Evolutionary conservation across 257 asterid species (phyloP).

Genomic region (Solanum arcanum): DNA sequence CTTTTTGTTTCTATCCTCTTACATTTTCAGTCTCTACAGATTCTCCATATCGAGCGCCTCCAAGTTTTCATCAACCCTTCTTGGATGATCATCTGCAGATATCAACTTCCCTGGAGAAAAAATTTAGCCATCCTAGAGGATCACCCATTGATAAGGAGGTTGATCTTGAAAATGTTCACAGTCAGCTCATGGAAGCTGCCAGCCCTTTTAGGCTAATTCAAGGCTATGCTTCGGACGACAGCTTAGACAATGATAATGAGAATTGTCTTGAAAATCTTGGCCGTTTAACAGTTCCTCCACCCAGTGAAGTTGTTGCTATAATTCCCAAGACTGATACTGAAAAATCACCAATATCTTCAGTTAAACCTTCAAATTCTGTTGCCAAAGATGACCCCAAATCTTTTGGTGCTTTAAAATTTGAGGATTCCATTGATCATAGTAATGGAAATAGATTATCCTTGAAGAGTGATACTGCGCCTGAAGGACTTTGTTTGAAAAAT

Average conservation of each 20-base stretch:
- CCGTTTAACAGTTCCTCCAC: constrained; percentile 1
- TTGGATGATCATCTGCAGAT: constrained; percentile 6
- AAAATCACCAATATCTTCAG: constrained; percentile 1
- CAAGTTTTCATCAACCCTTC: constrained; percentile 5
- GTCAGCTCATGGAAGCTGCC: constrained; percentile 21
- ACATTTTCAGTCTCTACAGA: constrained; percentile 21
- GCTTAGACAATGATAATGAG: constrained; percentile 33
- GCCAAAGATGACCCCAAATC: constrained; percentile 17
- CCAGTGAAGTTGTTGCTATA: constrained; percentile 14
- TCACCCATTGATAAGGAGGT: constrained; percentile 13
- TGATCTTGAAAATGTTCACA: constrained; percentile 26
- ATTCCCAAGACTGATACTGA: constrained; percentile 15
- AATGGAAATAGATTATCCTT: constrained; percentile 16
- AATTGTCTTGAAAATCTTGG: constrained; percentile 16
- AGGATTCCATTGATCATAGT: constrained; percentile 16
- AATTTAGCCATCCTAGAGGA: constrained; percentile 11
- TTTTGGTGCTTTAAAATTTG: constrained; percentile 4
- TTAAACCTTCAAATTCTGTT: constrained; percentile 17
- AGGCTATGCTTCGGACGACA: constrained; percentile 42
- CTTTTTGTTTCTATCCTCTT: neutral
- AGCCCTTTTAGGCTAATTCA: constrained; percentile 45
- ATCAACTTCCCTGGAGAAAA: constrained; percentile 11
- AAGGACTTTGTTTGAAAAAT: constrained; percentile 9
- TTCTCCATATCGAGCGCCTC: constrained; percentile 9
- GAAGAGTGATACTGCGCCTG: constrained; percentile 4